phyloP scores from a whole-genome alignment of 2,329 filamentous ascomycete genomes.

The Paramyrothecium roridum region DNA sequence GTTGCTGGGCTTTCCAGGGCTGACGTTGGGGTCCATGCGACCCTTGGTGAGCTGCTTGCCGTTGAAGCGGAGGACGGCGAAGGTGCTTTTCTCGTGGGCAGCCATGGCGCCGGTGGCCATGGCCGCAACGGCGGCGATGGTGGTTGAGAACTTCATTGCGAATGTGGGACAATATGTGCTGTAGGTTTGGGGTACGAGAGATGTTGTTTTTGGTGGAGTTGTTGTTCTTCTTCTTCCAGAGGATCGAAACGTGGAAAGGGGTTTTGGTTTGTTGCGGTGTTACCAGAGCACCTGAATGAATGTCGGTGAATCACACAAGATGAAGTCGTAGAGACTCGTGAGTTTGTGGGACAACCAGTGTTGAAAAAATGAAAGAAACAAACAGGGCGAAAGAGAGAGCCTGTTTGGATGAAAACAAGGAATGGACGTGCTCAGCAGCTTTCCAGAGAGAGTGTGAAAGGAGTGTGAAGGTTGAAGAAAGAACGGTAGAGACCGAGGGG shows the following conservation, averaged over 20 bases:
- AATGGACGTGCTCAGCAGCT: slow-evolving; percentile 33
- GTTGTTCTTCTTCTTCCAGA: background rate
- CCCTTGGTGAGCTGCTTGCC: slow-evolving; percentile 61
- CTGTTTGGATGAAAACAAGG: slow-evolving; percentile 20
- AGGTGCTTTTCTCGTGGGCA: slow-evolving; percentile 48
- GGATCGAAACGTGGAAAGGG: background rate
- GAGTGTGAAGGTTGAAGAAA: slow-evolving; percentile 3
- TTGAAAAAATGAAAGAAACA: slow-evolving; percentile 25
- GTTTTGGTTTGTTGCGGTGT: slow-evolving; percentile 16
- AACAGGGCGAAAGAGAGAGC: slow-evolving; percentile 13
- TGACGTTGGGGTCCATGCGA: slow-evolving; percentile 66
- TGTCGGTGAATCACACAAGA: slow-evolving; percentile 15
- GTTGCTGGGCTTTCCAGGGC: slow-evolving; percentile 51
- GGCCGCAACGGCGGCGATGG: slow-evolving; percentile 29
- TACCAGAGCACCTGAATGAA: slow-evolving; percentile 30
- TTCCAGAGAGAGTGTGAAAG: slow-evolving; percentile 6
- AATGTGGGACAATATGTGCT: background rate
- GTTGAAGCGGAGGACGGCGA: slow-evolving; percentile 70
- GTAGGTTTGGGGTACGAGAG: background rate
- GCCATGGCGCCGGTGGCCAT: slow-evolving; percentile 32
- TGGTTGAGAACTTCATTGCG: slow-evolving; percentile 31
- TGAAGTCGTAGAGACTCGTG: background rate
- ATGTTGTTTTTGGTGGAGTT: too few species aligned
- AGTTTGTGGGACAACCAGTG: slow-evolving; percentile 14
- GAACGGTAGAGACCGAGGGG: slow-evolving; percentile 3